Conservation (phyloP, 352 stramenopile genomes). For the Globisporangium spiculum region DNA sequence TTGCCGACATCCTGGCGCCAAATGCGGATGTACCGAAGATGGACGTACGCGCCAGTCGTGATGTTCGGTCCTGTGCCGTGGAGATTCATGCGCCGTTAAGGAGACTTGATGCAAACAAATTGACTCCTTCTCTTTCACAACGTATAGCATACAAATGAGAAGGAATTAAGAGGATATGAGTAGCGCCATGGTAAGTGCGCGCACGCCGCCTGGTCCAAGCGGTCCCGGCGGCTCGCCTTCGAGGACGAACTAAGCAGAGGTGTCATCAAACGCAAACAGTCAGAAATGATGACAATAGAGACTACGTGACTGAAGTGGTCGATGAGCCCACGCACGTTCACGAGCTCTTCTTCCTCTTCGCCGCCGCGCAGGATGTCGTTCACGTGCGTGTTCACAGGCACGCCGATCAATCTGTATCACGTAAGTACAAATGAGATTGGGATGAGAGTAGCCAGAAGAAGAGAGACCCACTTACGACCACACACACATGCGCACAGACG, state of each 20-base stretch:
- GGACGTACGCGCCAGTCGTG: conserved; percentile 56
- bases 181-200: conserved; percentile 65
- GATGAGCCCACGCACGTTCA: conserved; percentile 40
- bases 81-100: conserved; percentile 38
- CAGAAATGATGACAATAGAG: neutral
- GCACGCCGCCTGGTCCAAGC: conserved; percentile 59
- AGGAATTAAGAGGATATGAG: conserved; percentile 64
- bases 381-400: conserved; percentile 60
- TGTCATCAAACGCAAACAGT: neutral
- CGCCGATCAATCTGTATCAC: conserved; percentile 55
- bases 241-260: conserved; percentile 57
- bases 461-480: neutral
- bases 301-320: neutral
- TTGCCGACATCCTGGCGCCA: conserved; percentile 81
- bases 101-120: conserved; percentile 15
- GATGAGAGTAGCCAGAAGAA: neutral
- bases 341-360: conserved; percentile 64
- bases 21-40: conserved; percentile 73
- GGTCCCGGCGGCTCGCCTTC: conserved; percentile 64
- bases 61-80: conserved; percentile 66
- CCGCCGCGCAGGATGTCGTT: conserved; percentile 66
- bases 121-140: neutral
- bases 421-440: neutral
- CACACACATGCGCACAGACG: neutral
- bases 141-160: neutral